Evolutionary conservation across 2,329 filamentous ascomycete genomes (phyloP).

Genomic region (Cadophora luteo-olivacea): DNA sequence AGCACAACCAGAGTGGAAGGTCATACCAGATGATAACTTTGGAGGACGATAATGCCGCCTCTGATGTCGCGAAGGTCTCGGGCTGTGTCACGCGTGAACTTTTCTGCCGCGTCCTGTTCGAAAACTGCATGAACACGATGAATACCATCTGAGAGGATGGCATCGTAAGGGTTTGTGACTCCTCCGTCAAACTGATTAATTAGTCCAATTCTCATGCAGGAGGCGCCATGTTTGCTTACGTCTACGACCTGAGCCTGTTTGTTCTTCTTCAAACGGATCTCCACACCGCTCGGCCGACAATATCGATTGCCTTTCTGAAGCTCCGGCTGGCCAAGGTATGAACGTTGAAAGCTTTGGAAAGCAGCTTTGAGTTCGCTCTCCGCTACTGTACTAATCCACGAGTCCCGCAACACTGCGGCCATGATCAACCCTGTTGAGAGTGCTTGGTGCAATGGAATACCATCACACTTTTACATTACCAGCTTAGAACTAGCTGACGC

Average conservation of each 20-base stretch:
- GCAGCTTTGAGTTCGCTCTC: conserved; percentile 24
- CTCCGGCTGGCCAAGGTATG: neutral
- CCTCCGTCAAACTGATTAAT: conserved; percentile 1
- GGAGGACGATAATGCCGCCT: conserved; percentile 12
- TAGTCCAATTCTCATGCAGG: neutral
- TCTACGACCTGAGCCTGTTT: conserved; percentile 10
- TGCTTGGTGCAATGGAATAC: neutral
- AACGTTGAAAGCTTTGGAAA: conserved; percentile 11
- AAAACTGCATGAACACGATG: conserved; percentile 7
- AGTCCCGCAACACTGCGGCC: conserved; percentile 22
- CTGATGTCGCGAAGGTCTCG: conserved; percentile 7
- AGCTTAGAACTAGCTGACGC: neutral
- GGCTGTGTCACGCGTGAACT: neutral
- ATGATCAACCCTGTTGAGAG: conserved; percentile 15
- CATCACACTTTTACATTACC: neutral
- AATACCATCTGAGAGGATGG: conserved; percentile 11
- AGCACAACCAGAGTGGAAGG: neutral
- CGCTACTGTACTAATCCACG: conserved; percentile 27
- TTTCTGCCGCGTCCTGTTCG: neutral
- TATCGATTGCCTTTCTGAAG: neutral
- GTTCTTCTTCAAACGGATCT: neutral
- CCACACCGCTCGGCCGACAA: conserved; percentile 9
- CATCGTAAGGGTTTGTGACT: neutral
- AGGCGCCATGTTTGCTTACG: neutral
- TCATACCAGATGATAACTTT: conserved; percentile 9